Evolutionary conservation across 1,284 basidiomycete genomes (phyloP), one percentile per base, ranked within the genome.

Genomic region (Leccinum griseonigrum): DNA sequence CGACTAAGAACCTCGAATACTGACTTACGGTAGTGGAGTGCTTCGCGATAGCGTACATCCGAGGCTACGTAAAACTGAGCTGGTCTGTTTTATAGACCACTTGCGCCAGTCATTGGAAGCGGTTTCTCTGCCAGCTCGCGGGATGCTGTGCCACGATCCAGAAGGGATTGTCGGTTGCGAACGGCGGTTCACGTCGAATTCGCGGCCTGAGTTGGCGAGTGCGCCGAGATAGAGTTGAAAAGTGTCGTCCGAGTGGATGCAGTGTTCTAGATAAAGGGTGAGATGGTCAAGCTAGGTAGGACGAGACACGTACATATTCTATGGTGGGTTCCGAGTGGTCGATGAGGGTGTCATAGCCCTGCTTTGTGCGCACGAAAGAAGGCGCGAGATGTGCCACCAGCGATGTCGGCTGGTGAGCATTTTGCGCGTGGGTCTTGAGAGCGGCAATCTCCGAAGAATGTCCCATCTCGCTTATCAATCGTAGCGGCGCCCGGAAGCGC

Each of bases 1-100:
- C 90, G 72, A 95, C 85, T 59, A 99, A 83, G 79, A 92, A 91
- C 73, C 96, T 92, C 67, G 91, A 86, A 82, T 99, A 99, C 76
- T 95, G 87, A 16, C 92, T 91, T 61, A 99, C 83, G 9, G 96
- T 90, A 2, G 96, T 94, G 5, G 92, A 92, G 78, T 99, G 95
- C 74, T 95, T 92, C 78, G 88, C 89, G 75, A 99, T 98, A 18
- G 95, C 95, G 84, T 99, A 99, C 97, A 99, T 99, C 66, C 94
- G 86, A 11, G 97, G 97, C 77, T 99, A 97, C 22, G 97, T 99
- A 83, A 99, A 99, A 75, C 88, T 92, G 22, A 97, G 97, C 78
- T 99, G 97, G 76, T 99, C 97, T 26, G 96, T 98, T 81, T 99
- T 97, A 78, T 99, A 32, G 32, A 32, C 32, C 32, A 32, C 32